A percentile compares a stretch with the other conserved stretches of the same genome.
These are phyloP conservation scores for Plasmodium relictum DNA, from an alignment of 169 alveolate genomes.

Conservation along the genomic window DNA sequence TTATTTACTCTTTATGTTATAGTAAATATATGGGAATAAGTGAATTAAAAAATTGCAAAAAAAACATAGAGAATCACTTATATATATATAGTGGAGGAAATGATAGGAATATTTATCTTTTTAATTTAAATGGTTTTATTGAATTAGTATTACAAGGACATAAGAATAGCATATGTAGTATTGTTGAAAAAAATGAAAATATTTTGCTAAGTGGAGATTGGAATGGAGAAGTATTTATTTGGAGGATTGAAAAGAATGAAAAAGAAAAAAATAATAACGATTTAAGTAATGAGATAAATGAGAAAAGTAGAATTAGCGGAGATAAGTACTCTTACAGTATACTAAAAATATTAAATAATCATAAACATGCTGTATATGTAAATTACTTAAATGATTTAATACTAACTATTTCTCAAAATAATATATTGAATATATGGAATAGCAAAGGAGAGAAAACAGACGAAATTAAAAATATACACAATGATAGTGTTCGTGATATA, in stretches of 20 bases:
- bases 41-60: slow-evolving; percentile 24
- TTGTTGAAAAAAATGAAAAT: slow-evolving; percentile 38
- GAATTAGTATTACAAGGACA: slow-evolving; percentile 68
- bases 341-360: slow-evolving; percentile 35
- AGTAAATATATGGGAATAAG: slow-evolving; percentile 62
- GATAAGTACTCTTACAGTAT: slow-evolving; percentile 39
- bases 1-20: slow-evolving; percentile 38
- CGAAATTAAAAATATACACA: slow-evolving; percentile 65
- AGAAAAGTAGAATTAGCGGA: slow-evolving; percentile 1
- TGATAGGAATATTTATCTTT: slow-evolving; percentile 34
- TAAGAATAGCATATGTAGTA: slow-evolving; percentile 60
- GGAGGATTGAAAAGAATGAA: slow-evolving; percentile 18
- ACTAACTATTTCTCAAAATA: slow-evolving; percentile 62
- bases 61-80: slow-evolving; percentile 15
- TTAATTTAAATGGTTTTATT: slow-evolving; percentile 37
- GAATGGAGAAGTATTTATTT: slow-evolving; percentile 59
- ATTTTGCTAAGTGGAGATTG: slow-evolving; percentile 67
- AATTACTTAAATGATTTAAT: slow-evolving; percentile 39
- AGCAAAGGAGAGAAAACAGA: slow-evolving; percentile 31
- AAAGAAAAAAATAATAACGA: neutral
- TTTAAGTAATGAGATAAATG: neutral
- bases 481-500: slow-evolving; percentile 63
- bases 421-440: slow-evolving; percentile 48
- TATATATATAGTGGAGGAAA: slow-evolving; percentile 67
- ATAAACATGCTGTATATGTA: slow-evolving; percentile 54